A percentile compares a stretch with the other conserved stretches of the same genome.
These are phyloP conservation scores for Ceratocystis smalleyi DNA, from an alignment of 2,329 filamentous ascomycete species.

Conservation along the genomic window DNA sequence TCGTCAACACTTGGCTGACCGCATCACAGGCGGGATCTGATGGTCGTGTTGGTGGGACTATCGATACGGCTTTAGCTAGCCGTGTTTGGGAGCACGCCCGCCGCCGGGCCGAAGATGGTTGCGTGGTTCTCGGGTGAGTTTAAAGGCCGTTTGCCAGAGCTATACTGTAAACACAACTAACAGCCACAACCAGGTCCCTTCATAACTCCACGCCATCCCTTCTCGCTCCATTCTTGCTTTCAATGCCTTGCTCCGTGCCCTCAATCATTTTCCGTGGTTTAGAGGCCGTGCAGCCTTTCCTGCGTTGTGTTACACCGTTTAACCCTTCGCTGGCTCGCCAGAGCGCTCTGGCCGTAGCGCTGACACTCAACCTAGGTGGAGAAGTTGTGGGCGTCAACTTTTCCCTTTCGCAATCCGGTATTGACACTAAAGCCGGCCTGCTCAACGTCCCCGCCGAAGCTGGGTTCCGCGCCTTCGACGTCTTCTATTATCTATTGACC, in stretches of 20 bases:
- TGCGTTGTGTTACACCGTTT: constrained; percentile 71
- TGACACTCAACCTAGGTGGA: constrained; percentile 69
- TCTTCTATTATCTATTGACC: constrained; percentile 91
- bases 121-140: constrained; percentile 70
- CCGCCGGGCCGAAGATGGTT: constrained; percentile 86
- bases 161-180: not conserved
- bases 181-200: constrained; percentile 47
- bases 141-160: not conserved
- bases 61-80: constrained; percentile 62
- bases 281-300: constrained; percentile 68
- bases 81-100: constrained; percentile 94
- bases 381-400: constrained; percentile 61
- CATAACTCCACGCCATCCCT: constrained; percentile 80
- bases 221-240: constrained; percentile 62
- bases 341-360: constrained; percentile 61
- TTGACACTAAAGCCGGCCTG: constrained; percentile 69
- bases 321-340: constrained; percentile 77
- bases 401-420: constrained; percentile 69
- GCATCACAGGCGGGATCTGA: constrained; percentile 54
- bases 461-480: constrained; percentile 87
- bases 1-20: constrained; percentile 91
- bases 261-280: constrained; percentile 61
- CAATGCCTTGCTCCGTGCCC: constrained; percentile 67
- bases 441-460: constrained; percentile 62
- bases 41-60: constrained; percentile 56